These are phyloP conservation scores for Sisymbrium irio DNA, from an alignment of 345 rosid genomes.

Conservation along the genomic window DNA sequence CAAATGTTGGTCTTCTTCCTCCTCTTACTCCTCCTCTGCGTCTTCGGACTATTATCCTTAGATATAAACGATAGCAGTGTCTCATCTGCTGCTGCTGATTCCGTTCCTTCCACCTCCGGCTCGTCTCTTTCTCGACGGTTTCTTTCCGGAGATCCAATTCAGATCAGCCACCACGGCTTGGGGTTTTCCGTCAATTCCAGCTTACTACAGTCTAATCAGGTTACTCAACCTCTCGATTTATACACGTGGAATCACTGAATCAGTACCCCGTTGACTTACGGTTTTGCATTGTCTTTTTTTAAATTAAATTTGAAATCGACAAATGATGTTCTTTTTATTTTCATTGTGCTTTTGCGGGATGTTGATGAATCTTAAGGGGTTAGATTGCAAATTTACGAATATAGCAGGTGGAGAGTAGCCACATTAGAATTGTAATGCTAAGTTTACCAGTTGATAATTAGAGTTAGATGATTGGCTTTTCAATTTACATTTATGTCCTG, in stretches of 20 bases:
- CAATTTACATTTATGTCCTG: background rate
- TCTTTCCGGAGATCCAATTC: slow-evolving; percentile 21
- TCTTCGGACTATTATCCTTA: slow-evolving; percentile 37
- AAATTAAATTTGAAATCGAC: background rate
- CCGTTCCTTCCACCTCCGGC: slow-evolving; percentile 26
- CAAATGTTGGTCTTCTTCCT: slow-evolving; percentile 65
- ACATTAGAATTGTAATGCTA: background rate
- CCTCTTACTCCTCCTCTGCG: slow-evolving; percentile 57
- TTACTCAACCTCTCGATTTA: background rate
- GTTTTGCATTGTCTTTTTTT: background rate
- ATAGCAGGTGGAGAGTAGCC: background rate
- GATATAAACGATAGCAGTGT: slow-evolving; percentile 23
- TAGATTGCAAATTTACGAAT: slow-evolving; percentile 1
- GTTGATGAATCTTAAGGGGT: slow-evolving; percentile 16
- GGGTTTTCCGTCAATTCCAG: slow-evolving; percentile 31
- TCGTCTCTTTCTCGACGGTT: slow-evolving; percentile 21
- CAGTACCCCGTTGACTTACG: slow-evolving; percentile 21
- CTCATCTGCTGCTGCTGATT: slow-evolving; percentile 35
- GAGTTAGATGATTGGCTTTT: background rate
- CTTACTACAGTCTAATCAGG: slow-evolving; percentile 31
- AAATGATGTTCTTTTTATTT: background rate
- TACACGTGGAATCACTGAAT: background rate
- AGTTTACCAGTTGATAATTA: background rate
- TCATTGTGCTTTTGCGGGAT: background rate
- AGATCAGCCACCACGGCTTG: slow-evolving; percentile 25